phyloP scores from a whole-genome alignment of 2,329 filamentous ascomycete genomes.

The Laburnicola sp. region DNA sequence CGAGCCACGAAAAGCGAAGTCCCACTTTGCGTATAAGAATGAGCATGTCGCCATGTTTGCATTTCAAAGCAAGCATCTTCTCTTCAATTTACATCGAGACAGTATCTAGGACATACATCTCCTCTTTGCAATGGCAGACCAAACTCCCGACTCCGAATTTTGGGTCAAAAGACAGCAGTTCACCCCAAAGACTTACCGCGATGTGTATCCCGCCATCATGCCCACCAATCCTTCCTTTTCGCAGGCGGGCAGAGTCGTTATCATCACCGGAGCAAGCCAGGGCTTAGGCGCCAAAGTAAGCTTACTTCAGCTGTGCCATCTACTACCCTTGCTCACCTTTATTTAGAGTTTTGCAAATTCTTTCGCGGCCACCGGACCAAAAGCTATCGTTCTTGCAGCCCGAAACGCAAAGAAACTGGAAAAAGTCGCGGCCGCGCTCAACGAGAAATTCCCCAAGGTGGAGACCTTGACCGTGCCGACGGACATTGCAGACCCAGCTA shows the following conservation, averaged over 20 bases:
- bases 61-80: no score
- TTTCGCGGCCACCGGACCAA: slow-evolving; percentile 43
- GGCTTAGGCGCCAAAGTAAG: slow-evolving; percentile 42
- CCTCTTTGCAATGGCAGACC: no score
- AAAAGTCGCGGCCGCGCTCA: slow-evolving; percentile 27
- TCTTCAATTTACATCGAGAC: no score
- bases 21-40: no score
- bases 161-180: no score
- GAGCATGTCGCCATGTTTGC: no score
- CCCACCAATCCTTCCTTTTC: slow-evolving; percentile 37
- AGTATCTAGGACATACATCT: no score
- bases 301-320: not conserved
- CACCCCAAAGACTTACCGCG: slow-evolving; percentile 31
- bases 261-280: slow-evolving; percentile 50
- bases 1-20: no score
- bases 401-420: slow-evolving; percentile 32
- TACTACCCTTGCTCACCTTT: not conserved
- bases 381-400: slow-evolving; percentile 43
- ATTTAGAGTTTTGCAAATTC: slow-evolving; percentile 36
- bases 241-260: slow-evolving; percentile 43
- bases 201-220: slow-evolving; percentile 48
- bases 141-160: no score
- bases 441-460: slow-evolving; percentile 32
- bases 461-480: slow-evolving; percentile 34
- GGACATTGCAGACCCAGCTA: slow-evolving; percentile 33